These are phyloP conservation scores for Penicillium psychrosexuale DNA, from an alignment of 2,329 filamentous ascomycete genomes.

Conservation along the genomic window DNA sequence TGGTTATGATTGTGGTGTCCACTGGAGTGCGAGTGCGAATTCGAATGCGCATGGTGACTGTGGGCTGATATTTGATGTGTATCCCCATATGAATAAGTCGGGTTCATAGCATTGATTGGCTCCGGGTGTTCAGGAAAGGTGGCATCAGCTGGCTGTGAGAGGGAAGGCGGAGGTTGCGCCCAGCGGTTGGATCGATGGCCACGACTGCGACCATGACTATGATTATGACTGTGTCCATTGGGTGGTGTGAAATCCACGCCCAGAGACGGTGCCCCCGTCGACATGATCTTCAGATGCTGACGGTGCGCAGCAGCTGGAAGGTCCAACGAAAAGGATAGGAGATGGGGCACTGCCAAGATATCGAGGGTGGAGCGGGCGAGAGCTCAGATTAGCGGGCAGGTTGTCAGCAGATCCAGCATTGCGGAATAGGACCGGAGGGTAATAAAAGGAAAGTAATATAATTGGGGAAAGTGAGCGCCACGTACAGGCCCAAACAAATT, in stretches of 20 bases:
- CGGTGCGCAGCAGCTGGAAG: constrained; percentile 11
- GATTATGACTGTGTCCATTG: constrained; percentile 28
- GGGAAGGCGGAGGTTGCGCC: constrained; percentile 27
- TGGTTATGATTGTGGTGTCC: constrained; percentile 31
- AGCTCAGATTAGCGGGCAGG: constrained; percentile 3
- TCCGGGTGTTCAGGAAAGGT: constrained; percentile 19
- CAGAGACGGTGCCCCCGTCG: constrained; percentile 31
- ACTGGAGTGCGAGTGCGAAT: constrained; percentile 37
- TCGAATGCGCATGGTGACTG: constrained; percentile 35
- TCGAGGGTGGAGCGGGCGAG: constrained; percentile 2
- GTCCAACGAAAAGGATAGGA: constrained; percentile 6
- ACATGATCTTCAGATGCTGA: constrained; percentile 28
- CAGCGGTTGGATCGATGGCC: constrained; percentile 37
- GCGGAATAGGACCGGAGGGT: neutral
- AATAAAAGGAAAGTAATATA: neutral
- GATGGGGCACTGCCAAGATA: constrained; percentile 15
- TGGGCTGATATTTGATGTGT: constrained; percentile 23
- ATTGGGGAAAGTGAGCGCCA: neutral
- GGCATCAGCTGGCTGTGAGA: constrained; percentile 23
- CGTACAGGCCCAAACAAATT: neutral
- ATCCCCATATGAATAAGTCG: constrained; percentile 26
- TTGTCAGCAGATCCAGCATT: constrained; percentile 1
- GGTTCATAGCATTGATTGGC: constrained; percentile 10
- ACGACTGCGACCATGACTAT: constrained; percentile 27
- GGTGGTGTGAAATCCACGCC: constrained; percentile 29